Evolutionary conservation across 1,284 basidiomycete species (phyloP).

Genomic region (Xerocomus alliaceus): DNA sequence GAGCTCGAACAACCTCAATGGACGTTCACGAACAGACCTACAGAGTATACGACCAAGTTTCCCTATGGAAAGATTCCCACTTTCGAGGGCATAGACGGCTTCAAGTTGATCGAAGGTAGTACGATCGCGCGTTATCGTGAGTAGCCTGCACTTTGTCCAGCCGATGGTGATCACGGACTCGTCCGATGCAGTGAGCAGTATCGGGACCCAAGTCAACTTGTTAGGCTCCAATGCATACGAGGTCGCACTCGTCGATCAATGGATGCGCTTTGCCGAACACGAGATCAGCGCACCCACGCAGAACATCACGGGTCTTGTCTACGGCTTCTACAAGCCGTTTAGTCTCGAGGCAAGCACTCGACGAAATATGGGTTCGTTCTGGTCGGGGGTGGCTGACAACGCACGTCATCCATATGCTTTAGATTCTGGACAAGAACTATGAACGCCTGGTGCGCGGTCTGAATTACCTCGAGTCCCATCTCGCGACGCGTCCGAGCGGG

Average conservation of each 20-base stretch:
- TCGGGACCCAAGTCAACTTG: constrained; percentile 54
- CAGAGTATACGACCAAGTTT: constrained; percentile 53
- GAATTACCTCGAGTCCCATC: constrained; percentile 52
- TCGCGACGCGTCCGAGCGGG: constrained; percentile 53
- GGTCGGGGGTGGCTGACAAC: too few relatives aligned
- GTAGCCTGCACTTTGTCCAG: constrained; percentile 29
- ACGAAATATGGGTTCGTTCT: not conserved
- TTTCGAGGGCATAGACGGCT: constrained; percentile 59
- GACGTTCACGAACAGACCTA: constrained; percentile 42
- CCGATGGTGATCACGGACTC: not conserved
- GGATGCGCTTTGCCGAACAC: constrained; percentile 56
- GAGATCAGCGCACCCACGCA: constrained; percentile 40
- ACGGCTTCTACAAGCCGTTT: not conserved
- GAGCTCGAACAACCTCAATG: constrained; percentile 21
- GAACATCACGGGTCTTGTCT: not conserved
- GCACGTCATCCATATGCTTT: too few relatives aligned
- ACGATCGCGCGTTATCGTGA: constrained; percentile 67
- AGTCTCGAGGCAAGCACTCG: not conserved
- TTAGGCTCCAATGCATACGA: constrained; percentile 53
- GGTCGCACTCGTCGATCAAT: constrained; percentile 56
- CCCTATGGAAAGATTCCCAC: constrained; percentile 58
- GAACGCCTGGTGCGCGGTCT: constrained; percentile 36
- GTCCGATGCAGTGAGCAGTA: constrained; percentile 48
- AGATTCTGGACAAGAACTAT: not conserved
- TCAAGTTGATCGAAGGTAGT: constrained; percentile 57